Base-by-base conservation (phyloP, 2,329 filamentous ascomycete genomes). In the Xylaria sp. region DNA sequence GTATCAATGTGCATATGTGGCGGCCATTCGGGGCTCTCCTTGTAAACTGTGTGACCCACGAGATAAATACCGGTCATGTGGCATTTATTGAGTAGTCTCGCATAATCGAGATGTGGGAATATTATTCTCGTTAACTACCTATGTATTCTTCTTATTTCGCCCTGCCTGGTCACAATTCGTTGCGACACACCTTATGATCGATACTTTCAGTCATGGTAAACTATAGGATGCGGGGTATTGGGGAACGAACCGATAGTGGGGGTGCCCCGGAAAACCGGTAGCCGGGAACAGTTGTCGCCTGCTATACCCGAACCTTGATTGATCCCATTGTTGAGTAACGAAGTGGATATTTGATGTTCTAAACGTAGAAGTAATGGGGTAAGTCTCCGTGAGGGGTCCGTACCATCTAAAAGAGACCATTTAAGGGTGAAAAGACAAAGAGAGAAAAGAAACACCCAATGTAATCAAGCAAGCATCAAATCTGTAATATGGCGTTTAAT, bases 401-500 rank as follows among this genome's bases (percentile, higher is more conserved):
- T 38, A 38, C 11, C 36, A 13, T 33, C 20, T 2, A 4, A 59
- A 49, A 38, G 23, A 10, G 40, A 40, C 6, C 17, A 36, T 17
- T 15, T 11, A 33, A 9, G 15, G 4, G 28, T 28, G 36, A 4
- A 2, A 10, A 33, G 6, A 33, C 33, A 33, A 10, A 31, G 15
- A n/a, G 6, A n/a, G 20, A 10, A 33, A 33, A 6, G 13, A 17
- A 40, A 13, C 4, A 5, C 23, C 31, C 7, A 36, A 15, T 54
- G 36, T 38, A 6, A 28, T 3, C 31, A 40, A 57, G 13, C 31
- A 40, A 57, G 13, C 17, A 57, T 17, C n/a, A 40, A 57, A 42
- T 4, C 5, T 20, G 17, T 1, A 33, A 3, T 1, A 68, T 68
- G 66, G 28, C 20, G 5, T 70, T 61, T 46, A 31, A 63, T 38